Base-by-base conservation (phyloP, 306 rosid genomes). In the Boehmeria nivea region DNA sequence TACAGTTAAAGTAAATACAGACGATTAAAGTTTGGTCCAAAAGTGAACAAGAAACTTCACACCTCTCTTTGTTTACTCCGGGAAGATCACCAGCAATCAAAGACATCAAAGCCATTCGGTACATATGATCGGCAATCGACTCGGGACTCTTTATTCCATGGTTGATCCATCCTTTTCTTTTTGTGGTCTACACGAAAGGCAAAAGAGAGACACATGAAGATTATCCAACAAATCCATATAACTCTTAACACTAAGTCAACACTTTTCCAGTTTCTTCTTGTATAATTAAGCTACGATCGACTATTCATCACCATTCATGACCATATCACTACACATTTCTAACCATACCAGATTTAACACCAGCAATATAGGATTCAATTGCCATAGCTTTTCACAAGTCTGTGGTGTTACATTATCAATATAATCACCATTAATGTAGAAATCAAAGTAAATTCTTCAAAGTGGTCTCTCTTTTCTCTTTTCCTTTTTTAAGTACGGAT, bases 51-150 rank as follows among this genome's bases (percentile, higher is more conserved):
- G 16, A 26, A 59, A 36, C 15, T 12, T 43, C 44, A 59, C 58
- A 90, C 98, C 98, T 90, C 75, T 90, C 91, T 76, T 95, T 72
- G 70, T 76, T 68, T 63, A 81, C 70, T 48, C 94, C 94, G 42
- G 88, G 88, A 72, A 87, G 56, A 59, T 84, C 83, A 22, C 49
- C 72, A 43, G 84, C 83, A 78, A 87, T 80, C 71, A 87, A 78
- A 2, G 88, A 77, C 95, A 90, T 90, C 65, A 90, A 53, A 72
- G 91, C 83, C 98, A 90, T 87, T 51, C 88, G 94, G 62, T 84
- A 87, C 98, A 90, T 87, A 69, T 87, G 94, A 51, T 90, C 91
- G 64, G 98, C 88, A 65, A 90, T 80, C 0, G 98, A 90, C 66
- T 90, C 98, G 22, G 85, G 83, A 53, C 94, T 82, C 76, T 67